These are phyloP conservation scores for Puccinia coronata DNA, from an alignment of 1,284 basidiomycete genomes.

Conservation along the genomic window DNA sequence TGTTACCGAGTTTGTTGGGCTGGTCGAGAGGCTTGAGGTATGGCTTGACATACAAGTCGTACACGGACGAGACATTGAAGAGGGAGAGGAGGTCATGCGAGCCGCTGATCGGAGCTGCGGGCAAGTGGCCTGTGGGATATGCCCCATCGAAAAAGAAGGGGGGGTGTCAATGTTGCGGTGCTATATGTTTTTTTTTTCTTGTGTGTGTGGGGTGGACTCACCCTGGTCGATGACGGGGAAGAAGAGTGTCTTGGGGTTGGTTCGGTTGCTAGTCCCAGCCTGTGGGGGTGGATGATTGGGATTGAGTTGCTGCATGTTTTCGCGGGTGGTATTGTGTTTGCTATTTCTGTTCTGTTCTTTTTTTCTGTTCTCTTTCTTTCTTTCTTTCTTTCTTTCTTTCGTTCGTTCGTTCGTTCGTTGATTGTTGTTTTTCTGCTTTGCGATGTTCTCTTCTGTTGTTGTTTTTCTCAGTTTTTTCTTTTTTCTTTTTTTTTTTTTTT, in stretches of 20 bases:
- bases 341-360: background rate
- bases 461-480: background rate
- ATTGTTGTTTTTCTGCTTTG: background rate
- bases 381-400: background rate
- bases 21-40: constrained; percentile 44
- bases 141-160: background rate
- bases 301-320: background rate
- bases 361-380: background rate
- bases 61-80: constrained; percentile 44
- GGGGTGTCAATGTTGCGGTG: background rate
- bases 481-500: background rate
- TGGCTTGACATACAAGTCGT: constrained; percentile 36
- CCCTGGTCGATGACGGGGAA: constrained; percentile 38
- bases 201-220: background rate
- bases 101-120: constrained; percentile 23
- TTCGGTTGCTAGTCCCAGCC: constrained; percentile 1
- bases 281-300: background rate
- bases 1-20: constrained; percentile 9
- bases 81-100: constrained; percentile 35
- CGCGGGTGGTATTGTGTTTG: background rate
- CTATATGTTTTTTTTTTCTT: background rate
- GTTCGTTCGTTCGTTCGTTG: background rate
- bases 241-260: constrained; percentile 27
- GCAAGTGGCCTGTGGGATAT: constrained; percentile 11
- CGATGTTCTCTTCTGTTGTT: background rate